Percentiles rank a stretch among this genome's conserved stretches.
Evolutionary conservation across 768 basidiomycete species (phyloP).

Genomic region (Auriscalpium vulgare): DNA sequence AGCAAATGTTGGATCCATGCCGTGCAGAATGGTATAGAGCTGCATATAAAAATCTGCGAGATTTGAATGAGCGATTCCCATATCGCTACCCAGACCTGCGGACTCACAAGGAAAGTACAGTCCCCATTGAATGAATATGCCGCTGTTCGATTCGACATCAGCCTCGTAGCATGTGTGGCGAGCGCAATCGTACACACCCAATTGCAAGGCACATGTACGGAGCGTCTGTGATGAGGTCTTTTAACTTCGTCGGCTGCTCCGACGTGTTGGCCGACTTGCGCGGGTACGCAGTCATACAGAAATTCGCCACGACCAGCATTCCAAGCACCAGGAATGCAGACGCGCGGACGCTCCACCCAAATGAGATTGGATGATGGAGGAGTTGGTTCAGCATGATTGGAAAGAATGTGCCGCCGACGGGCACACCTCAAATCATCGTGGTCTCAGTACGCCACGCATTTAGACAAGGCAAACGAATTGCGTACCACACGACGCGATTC

Average conservation of each 20-base stretch:
- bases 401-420: conserved; percentile 27
- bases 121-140: conserved; percentile 13
- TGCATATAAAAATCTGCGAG: conserved; percentile 19
- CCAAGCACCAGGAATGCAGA: conserved; percentile 14
- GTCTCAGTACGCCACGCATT: neutral
- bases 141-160: neutral
- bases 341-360: conserved; percentile 35
- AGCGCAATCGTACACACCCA: conserved; percentile 8
- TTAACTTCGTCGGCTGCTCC: conserved; percentile 2
- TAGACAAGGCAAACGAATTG: conserved; percentile 14
- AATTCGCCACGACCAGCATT: conserved; percentile 14
- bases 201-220: conserved; percentile 13
- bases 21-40: conserved; percentile 16
- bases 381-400: conserved; percentile 29
- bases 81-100: neutral
- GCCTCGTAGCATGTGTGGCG: neutral
- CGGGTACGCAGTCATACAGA: conserved; percentile 16
- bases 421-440: conserved; percentile 14
- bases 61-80: neutral
- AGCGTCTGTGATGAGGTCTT: conserved; percentile 11
- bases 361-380: conserved; percentile 24
- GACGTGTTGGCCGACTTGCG: neutral
- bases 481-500: conserved; percentile 23
- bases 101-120: conserved; percentile 19
- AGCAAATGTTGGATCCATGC: conserved; percentile 13